Base-by-base conservation (phyloP, 2,329 filamentous ascomycete genomes). In the Exophiala mesophila region DNA sequence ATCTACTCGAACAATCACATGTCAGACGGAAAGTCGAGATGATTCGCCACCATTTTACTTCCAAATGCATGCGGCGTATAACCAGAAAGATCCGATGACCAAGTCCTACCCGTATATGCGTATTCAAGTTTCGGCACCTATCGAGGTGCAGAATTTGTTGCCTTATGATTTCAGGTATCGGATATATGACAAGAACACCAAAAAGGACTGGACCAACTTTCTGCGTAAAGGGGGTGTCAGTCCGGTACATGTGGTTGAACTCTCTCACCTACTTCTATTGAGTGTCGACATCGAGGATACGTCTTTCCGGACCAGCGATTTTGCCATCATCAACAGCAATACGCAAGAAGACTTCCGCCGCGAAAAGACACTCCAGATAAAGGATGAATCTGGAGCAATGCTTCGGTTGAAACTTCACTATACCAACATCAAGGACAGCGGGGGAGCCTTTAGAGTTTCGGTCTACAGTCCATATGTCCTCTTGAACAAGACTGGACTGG, bases 81-180 rank as follows among this genome's bases (percentile, higher is more conserved):
- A 96, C 61, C 83, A 79, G 63, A 81, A 84, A 35, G 88, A 94
- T 55, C 88, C 92, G 3, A 69, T 94, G 45, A 85, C 84, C 2
- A 82, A 74, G 75, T 77, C 83, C 48, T 98, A 98, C 60, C 92
- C 92, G 0, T 92, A 92, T 63, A 97, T 98, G 92, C 82, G 81
- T 45, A 75, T 98, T 52, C 86, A 89, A 54, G 76, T 98, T 2
- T 94, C 88, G 17, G 90, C 92, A 1, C 92, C 94, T 0, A 80
- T 98, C 10, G 90, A 95, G 36, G 76, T 98, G 3, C 90, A 98
- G 63, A 98, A 98, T 54, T 70, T 98, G 31, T 69, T 98, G 26
- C 92, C 92, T 0, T 97, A 92, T 60, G 92, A 98, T 65, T 98
- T 98, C 78, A 97, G 98, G 65, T 98, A 98, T 63, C 82, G 90